These are phyloP conservation scores for Wallacemonas sp. DNA, from an alignment of 208 protist species.

Conservation along the genomic window DNA sequence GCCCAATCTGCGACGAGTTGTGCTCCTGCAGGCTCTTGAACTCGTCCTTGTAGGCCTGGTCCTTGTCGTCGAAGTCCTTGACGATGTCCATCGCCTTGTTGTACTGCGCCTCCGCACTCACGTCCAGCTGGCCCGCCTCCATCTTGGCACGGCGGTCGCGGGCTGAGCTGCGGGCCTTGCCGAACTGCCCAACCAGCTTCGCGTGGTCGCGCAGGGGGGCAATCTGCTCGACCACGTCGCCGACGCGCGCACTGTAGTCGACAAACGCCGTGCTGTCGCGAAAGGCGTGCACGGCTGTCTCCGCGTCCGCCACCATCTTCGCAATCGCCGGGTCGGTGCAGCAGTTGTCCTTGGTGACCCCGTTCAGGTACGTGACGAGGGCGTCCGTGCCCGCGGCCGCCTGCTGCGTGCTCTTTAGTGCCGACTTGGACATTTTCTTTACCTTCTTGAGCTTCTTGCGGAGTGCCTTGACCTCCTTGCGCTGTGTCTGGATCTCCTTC, in stretches of 20 bases:
- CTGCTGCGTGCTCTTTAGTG: constrained; percentile 24
- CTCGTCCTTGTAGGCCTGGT: constrained; percentile 37
- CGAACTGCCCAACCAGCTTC: constrained; percentile 25
- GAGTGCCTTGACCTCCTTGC: constrained; percentile 31
- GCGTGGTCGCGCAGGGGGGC: constrained; percentile 36
- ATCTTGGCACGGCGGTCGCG: constrained; percentile 39
- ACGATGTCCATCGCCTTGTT: constrained; percentile 27
- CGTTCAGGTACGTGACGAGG: constrained; percentile 18
- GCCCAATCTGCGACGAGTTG: constrained; percentile 44
- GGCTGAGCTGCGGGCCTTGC: constrained; percentile 29
- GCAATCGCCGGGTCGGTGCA: constrained; percentile 33
- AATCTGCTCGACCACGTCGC: constrained; percentile 37
- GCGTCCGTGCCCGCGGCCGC: constrained; percentile 21
- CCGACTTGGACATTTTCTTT: constrained; percentile 32
- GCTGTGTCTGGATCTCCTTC: constrained; percentile 27
- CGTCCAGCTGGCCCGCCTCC: constrained; percentile 28
- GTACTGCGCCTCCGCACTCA: constrained; percentile 39
- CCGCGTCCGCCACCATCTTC: constrained; percentile 19
- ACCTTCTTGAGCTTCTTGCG: constrained; percentile 35
- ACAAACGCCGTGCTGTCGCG: constrained; percentile 19
- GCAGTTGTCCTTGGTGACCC: constrained; percentile 4
- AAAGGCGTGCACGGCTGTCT: constrained; percentile 25
- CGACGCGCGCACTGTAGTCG: constrained; percentile 8
- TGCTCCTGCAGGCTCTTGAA: constrained; percentile 43
- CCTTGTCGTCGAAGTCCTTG: constrained; percentile 39